These are phyloP conservation scores for Acer saccharum DNA, from an alignment of 345 rosid genomes.

Conservation along the genomic window DNA sequence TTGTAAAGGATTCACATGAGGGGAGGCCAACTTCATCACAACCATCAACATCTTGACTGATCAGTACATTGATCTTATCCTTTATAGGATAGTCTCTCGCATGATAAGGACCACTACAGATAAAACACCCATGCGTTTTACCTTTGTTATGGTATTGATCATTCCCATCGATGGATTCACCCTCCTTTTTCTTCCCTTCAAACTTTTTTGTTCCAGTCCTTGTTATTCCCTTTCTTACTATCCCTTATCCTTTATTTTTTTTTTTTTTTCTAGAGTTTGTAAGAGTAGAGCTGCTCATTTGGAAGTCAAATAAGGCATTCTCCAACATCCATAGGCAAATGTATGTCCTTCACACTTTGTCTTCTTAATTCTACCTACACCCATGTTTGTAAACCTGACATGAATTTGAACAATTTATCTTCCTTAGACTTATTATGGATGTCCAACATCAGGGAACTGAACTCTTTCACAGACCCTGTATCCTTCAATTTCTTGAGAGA, in stretches of 20 bases:
- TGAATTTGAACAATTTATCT: background rate
- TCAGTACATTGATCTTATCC: no score
- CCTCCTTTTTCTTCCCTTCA: no score
- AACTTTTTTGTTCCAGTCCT: no score
- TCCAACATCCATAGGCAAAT: fast-evolving
- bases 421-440: background rate
- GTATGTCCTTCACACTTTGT: background rate
- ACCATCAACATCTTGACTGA: background rate
- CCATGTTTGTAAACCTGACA: background rate
- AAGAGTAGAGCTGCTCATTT: no score
- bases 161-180: no score
- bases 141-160: background rate
- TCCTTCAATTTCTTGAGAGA: background rate
- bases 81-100: no score
- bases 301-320: background rate
- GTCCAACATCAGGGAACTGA: background rate
- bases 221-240: no score
- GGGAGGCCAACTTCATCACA: no score
- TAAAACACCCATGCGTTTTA: no score
- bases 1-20: background rate
- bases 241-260: background rate
- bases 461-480: background rate
- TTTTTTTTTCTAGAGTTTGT: background rate
- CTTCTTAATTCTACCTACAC: no score
- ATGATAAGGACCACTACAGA: no score